Evolutionary conservation across 768 basidiomycete genomes (phyloP).

Genomic region (Amanita rimosa): DNA sequence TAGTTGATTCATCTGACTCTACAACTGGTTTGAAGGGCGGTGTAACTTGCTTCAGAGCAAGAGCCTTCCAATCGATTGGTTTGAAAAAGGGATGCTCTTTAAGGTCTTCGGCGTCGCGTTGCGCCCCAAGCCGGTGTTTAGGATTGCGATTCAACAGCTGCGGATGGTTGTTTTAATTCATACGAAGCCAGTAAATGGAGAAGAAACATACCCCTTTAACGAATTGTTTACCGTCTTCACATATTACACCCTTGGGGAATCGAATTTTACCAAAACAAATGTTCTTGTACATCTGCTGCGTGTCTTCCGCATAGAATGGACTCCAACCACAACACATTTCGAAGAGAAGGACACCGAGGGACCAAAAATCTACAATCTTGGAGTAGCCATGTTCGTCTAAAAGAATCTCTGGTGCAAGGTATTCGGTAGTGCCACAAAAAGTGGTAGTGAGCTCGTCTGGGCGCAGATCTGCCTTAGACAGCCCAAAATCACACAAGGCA

Average conservation of each 20-base stretch:
- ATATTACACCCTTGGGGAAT: conserved; percentile 94
- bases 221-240: conserved; percentile 97
- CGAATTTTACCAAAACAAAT: conserved; percentile 98
- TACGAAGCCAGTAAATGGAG: conserved; percentile 5
- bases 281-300: conserved; percentile 99
- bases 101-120: conserved; percentile 83
- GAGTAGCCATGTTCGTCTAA: conserved; percentile 97
- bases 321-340: conserved; percentile 99
- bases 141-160: conserved; percentile 98
- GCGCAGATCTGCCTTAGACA: conserved; percentile 91
- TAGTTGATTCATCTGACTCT: conserved; percentile 96
- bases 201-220: conserved; percentile 81
- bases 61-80: conserved; percentile 82
- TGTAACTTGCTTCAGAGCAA: conserved; percentile 80
- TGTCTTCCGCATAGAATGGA: conserved; percentile 98
- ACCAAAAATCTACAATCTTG: conserved; percentile 99
- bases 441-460: conserved; percentile 97
- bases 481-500: conserved; percentile 95
- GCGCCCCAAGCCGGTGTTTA: conserved; percentile 90
- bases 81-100: conserved; percentile 95
- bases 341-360: conserved; percentile 87
- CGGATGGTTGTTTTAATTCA: background rate
- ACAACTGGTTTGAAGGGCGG: conserved; percentile 98
- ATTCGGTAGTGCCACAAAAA: conserved; percentile 98
- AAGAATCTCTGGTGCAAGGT: conserved; percentile 97